These are phyloP conservation scores for Hippophae rhamnoides DNA, from an alignment of 306 rosid species.

Conservation along the genomic window DNA sequence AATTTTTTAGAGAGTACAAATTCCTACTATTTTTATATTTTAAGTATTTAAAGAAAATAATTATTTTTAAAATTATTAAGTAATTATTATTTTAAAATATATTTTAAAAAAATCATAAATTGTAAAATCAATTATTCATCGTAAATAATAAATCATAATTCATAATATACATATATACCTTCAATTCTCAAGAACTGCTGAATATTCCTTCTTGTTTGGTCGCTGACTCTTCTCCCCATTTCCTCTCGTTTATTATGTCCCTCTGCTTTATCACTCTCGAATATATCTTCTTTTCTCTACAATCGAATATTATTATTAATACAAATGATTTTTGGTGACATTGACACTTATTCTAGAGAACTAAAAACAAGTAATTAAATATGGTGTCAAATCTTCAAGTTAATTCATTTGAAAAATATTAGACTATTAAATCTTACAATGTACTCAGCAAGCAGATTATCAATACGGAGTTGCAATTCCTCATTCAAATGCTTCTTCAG, in stretches of 20 bases:
- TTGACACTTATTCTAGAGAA: too few species aligned
- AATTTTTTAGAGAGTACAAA: too few species aligned
- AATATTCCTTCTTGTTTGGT: slow-evolving; percentile 14
- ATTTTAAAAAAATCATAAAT: too few species aligned
- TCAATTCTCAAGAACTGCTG: slow-evolving; percentile 37
- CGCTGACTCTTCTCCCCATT: slow-evolving; percentile 4
- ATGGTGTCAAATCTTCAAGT: neutral
- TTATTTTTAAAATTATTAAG: too few species aligned
- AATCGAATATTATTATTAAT: slow-evolving; percentile 4
- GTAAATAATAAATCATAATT: too few species aligned
- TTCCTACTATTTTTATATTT: too few species aligned
- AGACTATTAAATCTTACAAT: slow-evolving; percentile 24
- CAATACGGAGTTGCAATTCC: slow-evolving; percentile 26
- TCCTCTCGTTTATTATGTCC: slow-evolving; percentile 8
- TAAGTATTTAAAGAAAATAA: too few species aligned
- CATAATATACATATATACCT: slow-evolving; percentile 16
- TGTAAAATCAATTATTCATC: too few species aligned
- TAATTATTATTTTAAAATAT: too few species aligned
- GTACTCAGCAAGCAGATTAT: slow-evolving; percentile 45
- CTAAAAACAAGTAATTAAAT: neutral
- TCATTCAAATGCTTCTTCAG: slow-evolving; percentile 32
- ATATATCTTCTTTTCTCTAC: slow-evolving; percentile 33
- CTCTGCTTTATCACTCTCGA: slow-evolving; percentile 23
- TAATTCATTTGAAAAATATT: neutral
- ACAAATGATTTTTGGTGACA: too few species aligned